Conservation (phyloP, 768 basidiomycete species). For the Pulveroboletus sp. region DNA sequence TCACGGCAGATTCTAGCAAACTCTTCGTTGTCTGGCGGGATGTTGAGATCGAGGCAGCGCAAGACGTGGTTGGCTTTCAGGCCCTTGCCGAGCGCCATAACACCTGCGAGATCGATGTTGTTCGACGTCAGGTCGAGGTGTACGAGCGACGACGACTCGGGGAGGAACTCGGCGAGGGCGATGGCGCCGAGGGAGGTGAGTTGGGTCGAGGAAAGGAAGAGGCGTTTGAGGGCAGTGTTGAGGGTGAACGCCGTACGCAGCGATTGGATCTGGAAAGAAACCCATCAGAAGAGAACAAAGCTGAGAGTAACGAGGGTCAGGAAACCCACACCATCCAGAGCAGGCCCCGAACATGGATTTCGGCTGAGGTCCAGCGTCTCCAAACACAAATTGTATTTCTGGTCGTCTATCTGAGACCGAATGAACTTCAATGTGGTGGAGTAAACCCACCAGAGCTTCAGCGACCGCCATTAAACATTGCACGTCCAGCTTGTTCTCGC, state of each 20-base stretch:
- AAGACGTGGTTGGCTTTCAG: conserved; percentile 81
- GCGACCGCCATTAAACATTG: conserved; percentile 75
- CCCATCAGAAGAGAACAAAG: not conserved
- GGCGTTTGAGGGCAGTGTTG: conserved; percentile 84
- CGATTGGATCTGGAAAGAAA: conserved; percentile 61
- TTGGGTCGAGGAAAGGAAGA: conserved; percentile 83
- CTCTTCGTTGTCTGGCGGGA: conserved; percentile 80
- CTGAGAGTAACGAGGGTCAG: not conserved
- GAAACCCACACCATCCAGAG: conserved; percentile 78
- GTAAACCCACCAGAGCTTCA: conserved; percentile 72
- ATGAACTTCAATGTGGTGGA: not conserved
- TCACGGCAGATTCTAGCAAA: conserved; percentile 85
- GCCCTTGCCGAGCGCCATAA: conserved; percentile 87
- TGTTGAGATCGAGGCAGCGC: conserved; percentile 90
- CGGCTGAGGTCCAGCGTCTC: conserved; percentile 92
- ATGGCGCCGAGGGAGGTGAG: conserved; percentile 86
- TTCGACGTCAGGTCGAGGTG: conserved; percentile 91
- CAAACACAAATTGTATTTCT: conserved; percentile 94
- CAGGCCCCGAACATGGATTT: conserved; percentile 91
- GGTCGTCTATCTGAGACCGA: not conserved
- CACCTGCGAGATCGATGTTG: conserved; percentile 79
- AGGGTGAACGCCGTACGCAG: conserved; percentile 90
- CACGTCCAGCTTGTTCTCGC: conserved; percentile 91
- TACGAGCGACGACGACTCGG: conserved; percentile 79
- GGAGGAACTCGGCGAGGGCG: conserved; percentile 92